phyloP scores from a whole-genome alignment of 2,329 filamentous ascomycete genomes.

The Alternaria postmessia region DNA sequence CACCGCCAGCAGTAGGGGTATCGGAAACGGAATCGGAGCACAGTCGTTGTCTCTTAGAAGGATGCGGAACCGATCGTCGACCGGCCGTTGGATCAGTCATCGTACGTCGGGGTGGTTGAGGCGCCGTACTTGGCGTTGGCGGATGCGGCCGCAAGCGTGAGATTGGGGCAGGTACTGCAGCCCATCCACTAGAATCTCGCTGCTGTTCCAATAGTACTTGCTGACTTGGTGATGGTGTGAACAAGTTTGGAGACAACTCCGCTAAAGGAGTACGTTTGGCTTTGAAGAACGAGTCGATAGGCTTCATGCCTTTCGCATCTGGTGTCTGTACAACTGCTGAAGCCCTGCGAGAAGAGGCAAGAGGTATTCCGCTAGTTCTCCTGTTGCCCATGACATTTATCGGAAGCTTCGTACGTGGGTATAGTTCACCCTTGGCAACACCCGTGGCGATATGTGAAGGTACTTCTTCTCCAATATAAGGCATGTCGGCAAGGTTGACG shows the following conservation, averaged over 20 bases:
- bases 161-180: slow-evolving; percentile 59
- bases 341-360: slow-evolving; percentile 49
- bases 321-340: slow-evolving; percentile 48
- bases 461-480: slow-evolving; percentile 80
- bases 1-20: slow-evolving; percentile 36
- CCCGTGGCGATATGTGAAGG: slow-evolving; percentile 73
- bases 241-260: slow-evolving; percentile 72
- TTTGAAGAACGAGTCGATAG: slow-evolving; percentile 72
- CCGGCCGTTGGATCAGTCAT: slow-evolving; percentile 48
- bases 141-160: slow-evolving; percentile 41
- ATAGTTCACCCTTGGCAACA: slow-evolving; percentile 81
- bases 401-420: slow-evolving; percentile 85
- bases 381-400: slow-evolving; percentile 52
- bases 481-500: slow-evolving; percentile 73
- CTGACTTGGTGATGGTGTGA: slow-evolving; percentile 72
- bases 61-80: slow-evolving; percentile 54
- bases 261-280: slow-evolving; percentile 69
- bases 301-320: slow-evolving; percentile 66
- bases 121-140: slow-evolving; percentile 48
- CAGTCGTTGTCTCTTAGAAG: slow-evolving; percentile 55
- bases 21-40: slow-evolving; percentile 52
- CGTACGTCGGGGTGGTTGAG: slow-evolving; percentile 53
- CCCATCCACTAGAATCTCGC: slow-evolving; percentile 61
- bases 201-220: slow-evolving; percentile 65
- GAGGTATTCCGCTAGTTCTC: slow-evolving; percentile 42